Percentiles rank a stretch among this genome's conserved stretches.
These are phyloP conservation scores for Epichloe bromicola DNA, from an alignment of 2,329 filamentous ascomycete species.

Conservation along the genomic window DNA sequence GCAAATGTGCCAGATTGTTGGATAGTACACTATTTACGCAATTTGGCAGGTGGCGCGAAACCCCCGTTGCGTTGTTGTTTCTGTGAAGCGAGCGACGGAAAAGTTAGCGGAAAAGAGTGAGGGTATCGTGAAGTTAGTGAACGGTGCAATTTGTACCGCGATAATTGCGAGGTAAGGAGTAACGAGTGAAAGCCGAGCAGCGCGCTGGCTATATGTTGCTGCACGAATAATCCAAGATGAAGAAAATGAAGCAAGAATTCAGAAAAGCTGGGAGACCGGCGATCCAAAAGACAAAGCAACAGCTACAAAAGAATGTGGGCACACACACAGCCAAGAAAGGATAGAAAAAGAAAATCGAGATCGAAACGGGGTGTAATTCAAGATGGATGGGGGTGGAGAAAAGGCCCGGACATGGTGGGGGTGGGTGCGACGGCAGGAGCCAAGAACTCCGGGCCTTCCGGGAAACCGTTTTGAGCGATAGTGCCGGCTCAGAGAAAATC, in stretches of 20 bases:
- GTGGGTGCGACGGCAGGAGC: not conserved
- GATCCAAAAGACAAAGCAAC: not conserved
- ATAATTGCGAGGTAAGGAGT: not conserved
- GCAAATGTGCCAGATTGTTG: not conserved
- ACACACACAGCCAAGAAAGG: not conserved
- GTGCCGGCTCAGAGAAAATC: not conserved
- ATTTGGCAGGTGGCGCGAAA: not conserved
- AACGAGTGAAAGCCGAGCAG: not conserved
- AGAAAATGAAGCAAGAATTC: not conserved
- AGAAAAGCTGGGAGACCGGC: not conserved
- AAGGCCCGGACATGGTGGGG: not conserved
- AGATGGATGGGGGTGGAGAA: not conserved
- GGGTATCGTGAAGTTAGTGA: not conserved
- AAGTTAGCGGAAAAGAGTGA: not conserved
- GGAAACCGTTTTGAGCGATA: not conserved
- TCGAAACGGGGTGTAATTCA: not conserved
- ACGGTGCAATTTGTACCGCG: not conserved
- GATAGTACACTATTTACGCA: not conserved
- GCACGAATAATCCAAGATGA: not conserved
- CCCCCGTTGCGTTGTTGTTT: not conserved
- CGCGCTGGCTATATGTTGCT: not conserved
- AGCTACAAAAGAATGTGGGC: not conserved
- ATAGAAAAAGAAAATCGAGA: not conserved
- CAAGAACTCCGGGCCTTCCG: not conserved
- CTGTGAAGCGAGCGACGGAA: conserved; percentile 9